Evolutionary conservation across 345 rosid species (phyloP), one percentile per base, ranked within the genome.

Genomic region (Arabidopsis thaliana): DNA sequence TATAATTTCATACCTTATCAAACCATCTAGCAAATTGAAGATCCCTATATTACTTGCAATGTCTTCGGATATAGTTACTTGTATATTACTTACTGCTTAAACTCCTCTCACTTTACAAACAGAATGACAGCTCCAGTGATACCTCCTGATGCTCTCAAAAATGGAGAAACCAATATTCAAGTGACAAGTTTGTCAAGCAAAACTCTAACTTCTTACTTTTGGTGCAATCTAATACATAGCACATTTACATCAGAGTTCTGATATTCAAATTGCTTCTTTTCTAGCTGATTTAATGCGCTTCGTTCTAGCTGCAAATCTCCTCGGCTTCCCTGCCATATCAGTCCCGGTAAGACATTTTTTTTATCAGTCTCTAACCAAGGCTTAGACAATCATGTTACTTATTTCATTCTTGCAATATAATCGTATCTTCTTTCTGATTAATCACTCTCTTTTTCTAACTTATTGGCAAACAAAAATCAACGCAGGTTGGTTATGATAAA

Each of bases 71-170:
- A 34, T 53, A 8, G 0, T 20, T 6, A 41, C 68, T 51, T 34
- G 1, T 36, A 41, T 12, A 34, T 60, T 42, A 52, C 24, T 60
- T 42, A 52, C 24, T 65, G 12, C 23, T 74, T 46, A 11, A 56
- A 53, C 70, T 52, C 25, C 1, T 28, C 60, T 66, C 30, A 65
- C 45, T 30, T 8, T 67, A 52, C 46, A 68, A 63, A 77, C 87
- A 92, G 96, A 63, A 90, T 90, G 93, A 88, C 97, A 48, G 97
- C 93, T 3, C 97, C 97, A 28, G 55, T 82, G 56, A 92, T 92
- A 76, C 96, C 91, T 36, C 78, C 85, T 20, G 71, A 78, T 59
- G 89, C 96, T 78, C 88, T 90, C 44, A 85, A 86, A 80, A 58
- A 59, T 74, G 94, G 97, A 53, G 97, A 92, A 86, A 88, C 88